Percentiles rank a stretch among this genome's conserved stretches.
phyloP scores from a whole-genome alignment of 768 basidiomycete species.

The Termitomyces sp. region DNA sequence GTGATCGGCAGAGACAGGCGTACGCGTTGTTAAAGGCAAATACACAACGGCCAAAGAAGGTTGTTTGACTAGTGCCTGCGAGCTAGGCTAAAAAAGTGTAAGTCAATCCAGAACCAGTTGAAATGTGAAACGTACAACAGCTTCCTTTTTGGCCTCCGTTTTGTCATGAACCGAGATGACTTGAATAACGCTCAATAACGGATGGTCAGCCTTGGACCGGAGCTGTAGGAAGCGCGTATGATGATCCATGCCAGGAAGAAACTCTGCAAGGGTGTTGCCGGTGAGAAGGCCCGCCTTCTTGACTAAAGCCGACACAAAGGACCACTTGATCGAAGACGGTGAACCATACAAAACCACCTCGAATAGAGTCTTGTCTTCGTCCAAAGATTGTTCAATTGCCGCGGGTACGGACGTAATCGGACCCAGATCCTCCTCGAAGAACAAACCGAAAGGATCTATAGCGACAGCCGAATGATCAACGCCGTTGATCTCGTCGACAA shows the following conservation, averaged over 20 bases:
- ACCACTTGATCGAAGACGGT: conserved; percentile 54
- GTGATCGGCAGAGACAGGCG: conserved; percentile 26
- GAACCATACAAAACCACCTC: conserved; percentile 66
- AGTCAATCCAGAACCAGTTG: conserved; percentile 25
- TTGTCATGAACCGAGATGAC: conserved; percentile 32
- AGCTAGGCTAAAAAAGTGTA: conserved; percentile 36
- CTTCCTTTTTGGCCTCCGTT: conserved; percentile 22
- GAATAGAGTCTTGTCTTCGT: conserved; percentile 35
- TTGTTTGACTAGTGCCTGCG: conserved; percentile 29
- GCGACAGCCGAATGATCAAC: conserved; percentile 10
- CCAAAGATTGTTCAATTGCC: conserved; percentile 24
- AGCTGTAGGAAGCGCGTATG: conserved; percentile 24
- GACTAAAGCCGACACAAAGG: conserved; percentile 53
- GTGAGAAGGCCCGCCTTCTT: conserved; percentile 45
- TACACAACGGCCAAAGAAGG: conserved; percentile 68
- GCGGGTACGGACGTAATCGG: conserved; percentile 27
- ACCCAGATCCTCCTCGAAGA: conserved; percentile 29
- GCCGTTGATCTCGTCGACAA: conserved; percentile 18
- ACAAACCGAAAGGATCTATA: conserved; percentile 11
- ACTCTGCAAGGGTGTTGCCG: conserved; percentile 24
- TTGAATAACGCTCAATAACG: conserved; percentile 20
- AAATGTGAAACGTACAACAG: conserved; percentile 29
- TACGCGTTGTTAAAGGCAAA: conserved; percentile 44
- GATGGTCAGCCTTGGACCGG: conserved; percentile 20
- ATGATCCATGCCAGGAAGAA: conserved; percentile 19